Evolutionary conservation across 2,329 filamentous ascomycete species (phyloP), one percentile per base, ranked within the genome.

Genomic region (Beauveria scarabaeidicola): DNA sequence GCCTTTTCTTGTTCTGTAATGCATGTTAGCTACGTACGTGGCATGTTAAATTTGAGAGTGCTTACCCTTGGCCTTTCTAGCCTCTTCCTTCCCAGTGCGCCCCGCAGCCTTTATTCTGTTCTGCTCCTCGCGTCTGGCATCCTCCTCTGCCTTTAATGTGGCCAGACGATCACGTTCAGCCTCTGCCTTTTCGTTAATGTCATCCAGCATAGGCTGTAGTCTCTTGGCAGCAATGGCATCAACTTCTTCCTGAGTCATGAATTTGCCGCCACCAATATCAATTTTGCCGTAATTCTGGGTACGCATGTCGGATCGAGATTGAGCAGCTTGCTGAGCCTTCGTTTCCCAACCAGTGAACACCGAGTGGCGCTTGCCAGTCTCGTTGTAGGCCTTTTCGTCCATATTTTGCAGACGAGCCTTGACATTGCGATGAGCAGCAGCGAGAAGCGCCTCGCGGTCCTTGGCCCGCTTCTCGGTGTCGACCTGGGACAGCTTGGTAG

Each of bases 371-470:
- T 87, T 86, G 60, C 91, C 91, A 1, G 89, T 93, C 57, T 93
- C 82, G 15, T 83, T 79, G 64, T 86, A 90, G 13, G 96, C 83
- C 67, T 85, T 86, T 70, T 92, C 85, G 62, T 97, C 93, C 78
- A 97, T 91, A 44, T 81, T 83, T 62, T 89, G 84, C 64, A 97
- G 81, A 46, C 83, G 84, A 21, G 86, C 85, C 64, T 87, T 85
- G n/a, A 97, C 93, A 65, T 96, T 96, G 48, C 88, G 85, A 68
- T 92, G 89, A 1, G 93, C 93, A 3, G 86, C 85, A 10, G 88
- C 88, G 64, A 96, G 77, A 1, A 97, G 76, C 1, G 82, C 79
- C 58, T 89, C 87, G 13, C 90, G 87, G 66, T 96, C 92, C 47
- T 83, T 80, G 61, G 87, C 80, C 46, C 89, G 82, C 73, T 93